Conservation (phyloP, 208 protist genomes). For the Trypanosoma cruzi region DNA sequence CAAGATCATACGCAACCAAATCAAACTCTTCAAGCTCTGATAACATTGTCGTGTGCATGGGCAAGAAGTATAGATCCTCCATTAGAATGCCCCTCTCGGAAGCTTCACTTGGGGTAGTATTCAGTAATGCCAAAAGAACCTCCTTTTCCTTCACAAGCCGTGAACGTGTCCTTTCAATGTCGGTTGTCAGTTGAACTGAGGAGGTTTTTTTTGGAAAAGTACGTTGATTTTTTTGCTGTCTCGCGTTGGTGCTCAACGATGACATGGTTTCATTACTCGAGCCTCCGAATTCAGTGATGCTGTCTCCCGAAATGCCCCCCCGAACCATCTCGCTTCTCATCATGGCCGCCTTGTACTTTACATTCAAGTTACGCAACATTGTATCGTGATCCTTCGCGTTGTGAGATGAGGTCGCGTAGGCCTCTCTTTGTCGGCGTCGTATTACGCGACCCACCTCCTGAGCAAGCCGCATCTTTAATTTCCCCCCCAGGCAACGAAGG, state of each 20-base stretch:
- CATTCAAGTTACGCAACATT: constrained; percentile 29
- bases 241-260: background rate
- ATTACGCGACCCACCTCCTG: constrained; percentile 35
- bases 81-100: constrained; percentile 41
- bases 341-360: constrained; percentile 25
- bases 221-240: background rate
- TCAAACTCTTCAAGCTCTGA: constrained; percentile 60
- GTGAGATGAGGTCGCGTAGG: constrained; percentile 5
- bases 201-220: background rate
- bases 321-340: constrained; percentile 8
- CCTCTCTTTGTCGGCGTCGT: constrained; percentile 42
- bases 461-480: constrained; percentile 52
- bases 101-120: constrained; percentile 25
- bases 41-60: constrained; percentile 50
- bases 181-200: background rate
- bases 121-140: constrained; percentile 45
- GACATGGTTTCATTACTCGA: background rate
- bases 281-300: background rate
- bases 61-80: constrained; percentile 73
- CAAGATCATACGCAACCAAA: constrained; percentile 40
- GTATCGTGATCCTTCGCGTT: constrained; percentile 22
- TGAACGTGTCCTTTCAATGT: background rate
- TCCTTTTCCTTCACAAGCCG: constrained; percentile 37
- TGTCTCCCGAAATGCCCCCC: background rate
- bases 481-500: constrained; percentile 39